A percentile compares a stretch with the other conserved stretches of the same genome.
Conservation (phyloP, 2,329 filamentous ascomycete genomes). For the Colletotrichum lindemuthianum region DNA sequence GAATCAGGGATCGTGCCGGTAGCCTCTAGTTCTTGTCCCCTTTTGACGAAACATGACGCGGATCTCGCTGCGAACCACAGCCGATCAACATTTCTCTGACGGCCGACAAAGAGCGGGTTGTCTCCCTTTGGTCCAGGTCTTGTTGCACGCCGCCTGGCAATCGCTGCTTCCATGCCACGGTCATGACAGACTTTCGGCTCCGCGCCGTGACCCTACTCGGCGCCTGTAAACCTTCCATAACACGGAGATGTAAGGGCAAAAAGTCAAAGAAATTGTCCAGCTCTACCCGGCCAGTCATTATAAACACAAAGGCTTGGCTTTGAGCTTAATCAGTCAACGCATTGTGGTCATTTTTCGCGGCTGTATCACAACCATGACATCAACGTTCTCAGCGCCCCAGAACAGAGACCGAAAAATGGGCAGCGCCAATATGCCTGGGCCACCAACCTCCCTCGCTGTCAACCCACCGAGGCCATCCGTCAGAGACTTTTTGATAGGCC, state of each 20-base stretch:
- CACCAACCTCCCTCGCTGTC: slow-evolving; percentile 19
- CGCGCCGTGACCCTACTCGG: slow-evolving; percentile 3
- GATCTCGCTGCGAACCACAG: slow-evolving; percentile 26
- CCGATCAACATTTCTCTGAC: slow-evolving; percentile 31
- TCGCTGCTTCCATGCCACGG: neutral
- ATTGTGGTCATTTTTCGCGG: neutral
- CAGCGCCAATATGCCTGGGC: neutral
- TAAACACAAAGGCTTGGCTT: slow-evolving; percentile 19
- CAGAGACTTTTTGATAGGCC: slow-evolving; percentile 9
- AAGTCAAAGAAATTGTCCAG: slow-evolving; percentile 22
- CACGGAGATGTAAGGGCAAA: neutral
- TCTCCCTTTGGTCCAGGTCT: slow-evolving; percentile 7
- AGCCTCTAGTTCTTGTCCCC: slow-evolving; percentile 15
- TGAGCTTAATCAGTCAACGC: slow-evolving; percentile 23
- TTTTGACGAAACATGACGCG: slow-evolving; percentile 27
- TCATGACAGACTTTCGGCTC: slow-evolving; percentile 28
- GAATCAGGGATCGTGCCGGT: slow-evolving; percentile 25
- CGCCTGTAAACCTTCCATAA: slow-evolving; percentile 2
- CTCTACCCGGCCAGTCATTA: slow-evolving; percentile 20
- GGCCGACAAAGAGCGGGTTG: slow-evolving; percentile 6
- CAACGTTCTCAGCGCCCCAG: slow-evolving; percentile 4
- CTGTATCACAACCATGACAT: neutral
- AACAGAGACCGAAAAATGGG: neutral
- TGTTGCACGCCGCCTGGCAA: slow-evolving; percentile 7
- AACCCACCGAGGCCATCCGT: slow-evolving; percentile 6